A percentile compares a stretch with the other conserved stretches of the same genome.
phyloP scores from a whole-genome alignment of 495 filamentous ascomycete genomes.

The Aspergillus steynii region DNA sequence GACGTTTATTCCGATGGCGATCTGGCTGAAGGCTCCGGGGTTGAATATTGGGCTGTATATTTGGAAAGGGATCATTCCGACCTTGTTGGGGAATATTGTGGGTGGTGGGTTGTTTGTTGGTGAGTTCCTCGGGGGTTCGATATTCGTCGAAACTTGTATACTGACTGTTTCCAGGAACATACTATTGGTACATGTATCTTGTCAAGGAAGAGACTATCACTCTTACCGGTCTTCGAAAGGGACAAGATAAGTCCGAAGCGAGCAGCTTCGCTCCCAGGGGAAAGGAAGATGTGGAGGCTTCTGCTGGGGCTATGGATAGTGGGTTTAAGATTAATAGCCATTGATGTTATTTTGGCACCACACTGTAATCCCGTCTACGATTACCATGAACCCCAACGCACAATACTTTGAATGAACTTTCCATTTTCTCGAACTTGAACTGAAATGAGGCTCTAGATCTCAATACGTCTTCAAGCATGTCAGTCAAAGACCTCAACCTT shows the following conservation, averaged over 20 bases:
- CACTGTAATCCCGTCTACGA: too few relatives aligned
- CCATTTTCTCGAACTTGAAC: too few relatives aligned
- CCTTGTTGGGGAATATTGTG: conserved; percentile 58
- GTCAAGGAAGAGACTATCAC: conserved; percentile 25
- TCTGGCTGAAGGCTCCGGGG: conserved; percentile 51
- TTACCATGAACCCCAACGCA: too few relatives aligned
- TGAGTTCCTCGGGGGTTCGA: conserved; percentile 12
- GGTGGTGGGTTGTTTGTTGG: conserved; percentile 54
- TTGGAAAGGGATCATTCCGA: conserved; percentile 65
- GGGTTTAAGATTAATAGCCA: background rate
- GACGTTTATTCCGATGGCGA: conserved; percentile 61
- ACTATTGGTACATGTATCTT: conserved; percentile 56
- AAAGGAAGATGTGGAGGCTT: conserved; percentile 29
- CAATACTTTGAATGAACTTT: background rate
- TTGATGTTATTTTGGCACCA: background rate
- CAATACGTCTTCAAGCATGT: too few relatives aligned
- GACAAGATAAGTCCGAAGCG: conserved; percentile 4
- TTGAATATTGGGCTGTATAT: conserved; percentile 58
- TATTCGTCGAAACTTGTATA: too few relatives aligned
- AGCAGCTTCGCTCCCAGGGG: conserved; percentile 10
- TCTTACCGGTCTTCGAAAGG: conserved; percentile 20
- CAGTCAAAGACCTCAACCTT: too few relatives aligned
- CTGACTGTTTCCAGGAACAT: conserved; percentile 25
- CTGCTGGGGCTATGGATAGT: conserved; percentile 12
- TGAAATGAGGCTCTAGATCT: too few relatives aligned